phyloP scores from a whole-genome alignment of 2,329 filamentous ascomycete species.

The Trichoderma oligosporum region DNA sequence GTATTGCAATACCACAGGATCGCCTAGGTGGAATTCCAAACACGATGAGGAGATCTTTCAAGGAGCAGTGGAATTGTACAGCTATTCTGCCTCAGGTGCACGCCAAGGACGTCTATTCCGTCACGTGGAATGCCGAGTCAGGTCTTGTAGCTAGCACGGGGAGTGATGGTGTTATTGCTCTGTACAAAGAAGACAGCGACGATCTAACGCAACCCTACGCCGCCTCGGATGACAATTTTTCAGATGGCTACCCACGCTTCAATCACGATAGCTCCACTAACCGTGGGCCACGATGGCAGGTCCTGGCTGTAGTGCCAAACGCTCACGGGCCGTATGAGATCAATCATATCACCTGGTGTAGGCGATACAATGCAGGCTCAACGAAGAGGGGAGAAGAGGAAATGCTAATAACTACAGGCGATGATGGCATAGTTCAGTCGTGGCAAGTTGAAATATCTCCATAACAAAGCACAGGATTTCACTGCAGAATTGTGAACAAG shows the following conservation, averaged over 20 bases:
- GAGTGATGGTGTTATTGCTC: constrained; percentile 74
- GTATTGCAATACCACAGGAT: constrained; percentile 33
- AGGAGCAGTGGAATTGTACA: constrained; percentile 82
- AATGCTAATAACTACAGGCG: constrained; percentile 84
- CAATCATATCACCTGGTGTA: constrained; percentile 88
- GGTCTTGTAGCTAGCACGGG: constrained; percentile 84
- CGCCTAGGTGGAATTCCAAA: constrained; percentile 69
- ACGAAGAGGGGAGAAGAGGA: constrained; percentile 63
- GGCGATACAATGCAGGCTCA: constrained; percentile 63
- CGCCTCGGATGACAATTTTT: constrained; percentile 24
- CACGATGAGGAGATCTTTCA: constrained; percentile 73
- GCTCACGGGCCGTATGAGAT: constrained; percentile 92
- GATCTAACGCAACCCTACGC: background rate
- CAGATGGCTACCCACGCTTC: constrained; percentile 24
- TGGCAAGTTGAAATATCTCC: constrained; percentile 58
- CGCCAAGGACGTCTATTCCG: constrained; percentile 76
- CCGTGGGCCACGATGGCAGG: constrained; percentile 52
- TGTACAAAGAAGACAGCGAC: constrained; percentile 64
- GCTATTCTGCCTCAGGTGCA: constrained; percentile 71
- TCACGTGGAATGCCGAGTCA: constrained; percentile 73
- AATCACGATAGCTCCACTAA: background rate
- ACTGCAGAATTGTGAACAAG: background rate
- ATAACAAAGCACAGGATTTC: background rate
- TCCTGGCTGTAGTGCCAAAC: constrained; percentile 64
- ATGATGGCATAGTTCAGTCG: constrained; percentile 82